Conservation (phyloP, 163 green algal genomes). For the Volvox carteri region DNA sequence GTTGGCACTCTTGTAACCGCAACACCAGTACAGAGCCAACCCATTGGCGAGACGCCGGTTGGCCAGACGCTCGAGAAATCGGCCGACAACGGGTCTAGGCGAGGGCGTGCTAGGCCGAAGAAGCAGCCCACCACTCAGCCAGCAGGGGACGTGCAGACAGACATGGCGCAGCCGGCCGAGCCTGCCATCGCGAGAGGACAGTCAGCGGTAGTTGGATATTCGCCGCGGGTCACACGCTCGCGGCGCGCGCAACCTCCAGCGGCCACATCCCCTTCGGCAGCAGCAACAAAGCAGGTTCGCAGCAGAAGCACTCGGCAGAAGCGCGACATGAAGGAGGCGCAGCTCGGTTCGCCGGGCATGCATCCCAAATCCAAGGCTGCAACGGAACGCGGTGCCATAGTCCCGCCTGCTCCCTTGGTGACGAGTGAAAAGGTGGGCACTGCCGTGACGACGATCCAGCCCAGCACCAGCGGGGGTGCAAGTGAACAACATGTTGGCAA, state of each 20-base stretch:
- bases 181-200: no score
- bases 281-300: neutral
- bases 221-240: constrained; percentile 17
- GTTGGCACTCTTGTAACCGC: neutral
- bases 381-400: neutral
- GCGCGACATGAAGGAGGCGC: constrained; percentile 10
- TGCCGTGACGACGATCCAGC: no score
- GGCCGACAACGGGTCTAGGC: neutral
- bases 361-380: constrained; percentile 44
- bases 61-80: neutral
- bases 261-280: neutral
- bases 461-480: no score
- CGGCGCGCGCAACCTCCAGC: neutral
- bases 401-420: neutral
- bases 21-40: neutral
- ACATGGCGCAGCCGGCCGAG: no score
- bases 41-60: neutral
- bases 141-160: neutral
- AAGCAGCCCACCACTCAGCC: constrained; percentile 2
- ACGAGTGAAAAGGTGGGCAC: no score
- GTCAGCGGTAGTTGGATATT: neutral
- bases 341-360: constrained; percentile 31
- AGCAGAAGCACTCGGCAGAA: neutral
- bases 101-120: neutral
- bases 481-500: no score